These are phyloP conservation scores for Saccharum spontaneum DNA, from an alignment of 176 grass and related monocot species.

Conservation along the genomic window DNA sequence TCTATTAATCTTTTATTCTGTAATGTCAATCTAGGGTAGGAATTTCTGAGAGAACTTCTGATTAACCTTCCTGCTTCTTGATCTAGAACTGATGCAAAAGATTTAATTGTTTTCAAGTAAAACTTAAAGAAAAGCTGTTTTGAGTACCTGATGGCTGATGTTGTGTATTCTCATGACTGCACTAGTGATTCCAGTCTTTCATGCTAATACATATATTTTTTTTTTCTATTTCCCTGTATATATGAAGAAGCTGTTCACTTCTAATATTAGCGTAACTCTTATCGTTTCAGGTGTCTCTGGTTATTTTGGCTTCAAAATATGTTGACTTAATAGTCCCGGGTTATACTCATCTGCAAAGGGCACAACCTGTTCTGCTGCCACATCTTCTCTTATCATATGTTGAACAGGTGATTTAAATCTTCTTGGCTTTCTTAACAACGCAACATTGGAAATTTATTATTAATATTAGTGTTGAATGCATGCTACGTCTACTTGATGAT, in stretches of 20 bases:
- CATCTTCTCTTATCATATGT: slow-evolving; percentile 97
- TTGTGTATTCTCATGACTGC: slow-evolving; percentile 10
- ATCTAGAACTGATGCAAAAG: neutral
- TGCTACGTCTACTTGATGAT: neutral
- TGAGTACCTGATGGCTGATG: slow-evolving; percentile 13
- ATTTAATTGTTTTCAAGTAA: neutral
- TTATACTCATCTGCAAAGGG: slow-evolving; percentile 96
- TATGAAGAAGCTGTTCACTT: neutral
- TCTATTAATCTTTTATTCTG: neutral
- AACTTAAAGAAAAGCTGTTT: neutral
- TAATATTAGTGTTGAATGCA: slow-evolving; percentile 15
- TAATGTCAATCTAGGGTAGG: neutral
- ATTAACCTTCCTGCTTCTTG: neutral
- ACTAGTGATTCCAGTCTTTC: neutral
- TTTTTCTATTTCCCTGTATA: neutral
- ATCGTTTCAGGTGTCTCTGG: slow-evolving; percentile 78
- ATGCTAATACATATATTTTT: neutral
- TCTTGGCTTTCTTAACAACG: neutral
- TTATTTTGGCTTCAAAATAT: slow-evolving; percentile 79
- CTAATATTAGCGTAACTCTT: slow-evolving; percentile 24
- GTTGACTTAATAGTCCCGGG: slow-evolving; percentile 93
- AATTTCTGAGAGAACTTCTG: neutral
- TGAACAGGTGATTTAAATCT: slow-evolving; percentile 68
- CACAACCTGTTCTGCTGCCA: slow-evolving; percentile 81
- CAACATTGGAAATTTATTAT: slow-evolving; percentile 21